Evolutionary conservation across 345 rosid genomes (phyloP).

Genomic region (Populus ilicifolia): DNA sequence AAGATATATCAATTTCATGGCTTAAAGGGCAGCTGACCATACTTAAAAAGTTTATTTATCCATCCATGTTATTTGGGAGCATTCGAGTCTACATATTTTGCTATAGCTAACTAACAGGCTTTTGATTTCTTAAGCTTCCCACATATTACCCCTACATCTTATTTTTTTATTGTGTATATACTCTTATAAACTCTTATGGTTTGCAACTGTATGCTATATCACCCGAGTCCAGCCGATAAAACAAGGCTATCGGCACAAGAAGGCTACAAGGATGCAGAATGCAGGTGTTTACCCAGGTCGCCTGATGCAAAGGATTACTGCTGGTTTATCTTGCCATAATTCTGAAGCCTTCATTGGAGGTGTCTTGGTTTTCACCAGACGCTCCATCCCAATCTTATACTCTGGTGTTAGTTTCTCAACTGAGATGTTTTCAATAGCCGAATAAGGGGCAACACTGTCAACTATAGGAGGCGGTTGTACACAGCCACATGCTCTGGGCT

Average conservation of each 20-base stretch:
- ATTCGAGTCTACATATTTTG: not conserved
- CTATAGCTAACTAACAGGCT: not conserved
- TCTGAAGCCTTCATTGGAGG: slow-evolving; percentile 63
- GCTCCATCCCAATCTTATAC: slow-evolving; percentile 53
- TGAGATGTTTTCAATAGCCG: slow-evolving; percentile 45
- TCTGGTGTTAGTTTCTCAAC: slow-evolving; percentile 50
- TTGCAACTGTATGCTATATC: not conserved
- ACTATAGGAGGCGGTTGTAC: slow-evolving; percentile 49
- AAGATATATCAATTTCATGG: not conserved
- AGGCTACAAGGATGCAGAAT: not conserved
- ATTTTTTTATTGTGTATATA: not conserved
- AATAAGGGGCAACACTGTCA: slow-evolving; percentile 44
- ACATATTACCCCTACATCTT: not conserved
- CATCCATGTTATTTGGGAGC: not conserved
- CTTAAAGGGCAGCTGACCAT: not conserved
- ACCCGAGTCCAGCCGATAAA: not conserved
- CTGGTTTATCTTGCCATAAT: slow-evolving; percentile 56
- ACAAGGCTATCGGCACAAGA: not conserved
- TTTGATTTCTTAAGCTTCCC: not conserved
- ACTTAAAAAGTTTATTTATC: not conserved
- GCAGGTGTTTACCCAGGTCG: slow-evolving; percentile 50
- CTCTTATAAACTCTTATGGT: not conserved
- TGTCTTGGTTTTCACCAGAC: slow-evolving; percentile 45
- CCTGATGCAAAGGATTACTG: slow-evolving; percentile 55
- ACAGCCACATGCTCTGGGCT: slow-evolving; percentile 57